phyloP scores from a whole-genome alignment of 1,284 basidiomycete species.

The Apiotrichum sp. region DNA sequence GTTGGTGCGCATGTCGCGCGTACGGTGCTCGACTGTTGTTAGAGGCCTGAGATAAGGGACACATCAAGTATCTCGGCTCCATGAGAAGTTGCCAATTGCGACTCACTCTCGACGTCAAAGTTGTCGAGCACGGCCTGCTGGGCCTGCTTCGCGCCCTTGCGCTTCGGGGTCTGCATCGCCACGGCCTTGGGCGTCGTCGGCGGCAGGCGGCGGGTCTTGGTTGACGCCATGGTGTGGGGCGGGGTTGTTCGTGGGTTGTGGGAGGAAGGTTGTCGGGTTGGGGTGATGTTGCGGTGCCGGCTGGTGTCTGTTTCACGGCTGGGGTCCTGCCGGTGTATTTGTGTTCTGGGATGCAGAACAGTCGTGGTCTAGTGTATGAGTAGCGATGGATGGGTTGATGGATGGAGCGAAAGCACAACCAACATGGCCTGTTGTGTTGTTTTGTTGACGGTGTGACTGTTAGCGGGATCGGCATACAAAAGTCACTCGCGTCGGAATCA shows the following conservation, averaged over 20 bases:
- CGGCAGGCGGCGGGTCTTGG: conserved; percentile 21
- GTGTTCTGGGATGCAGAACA: neutral
- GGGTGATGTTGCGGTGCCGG: neutral
- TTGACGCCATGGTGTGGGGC: conserved; percentile 4
- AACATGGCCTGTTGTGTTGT: neutral
- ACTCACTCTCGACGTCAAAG: conserved; percentile 46
- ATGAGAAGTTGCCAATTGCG: neutral
- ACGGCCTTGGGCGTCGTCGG: conserved; percentile 1
- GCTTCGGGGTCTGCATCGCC: conserved; percentile 18
- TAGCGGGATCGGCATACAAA: neutral
- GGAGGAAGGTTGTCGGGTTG: too few species aligned
- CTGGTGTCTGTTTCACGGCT: too few species aligned
- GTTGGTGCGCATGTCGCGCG: conserved; percentile 2
- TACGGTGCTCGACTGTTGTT: conserved; percentile 7
- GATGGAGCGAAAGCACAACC: neutral
- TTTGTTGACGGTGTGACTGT: neutral
- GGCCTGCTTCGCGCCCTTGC: conserved; percentile 21
- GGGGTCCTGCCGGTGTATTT: neutral
- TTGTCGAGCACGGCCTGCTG: conserved; percentile 41
- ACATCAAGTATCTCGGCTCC: too few species aligned
- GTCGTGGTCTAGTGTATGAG: too few species aligned
- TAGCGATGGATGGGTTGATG: neutral
- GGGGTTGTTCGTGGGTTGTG: neutral
- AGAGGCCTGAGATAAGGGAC: too few species aligned
- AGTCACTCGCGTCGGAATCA: conserved; percentile 1